A percentile compares a stretch with the other conserved stretches of the same genome.
Conservation (phyloP, 129 eudicot species). For the Centrapalus pauciflorus region DNA sequence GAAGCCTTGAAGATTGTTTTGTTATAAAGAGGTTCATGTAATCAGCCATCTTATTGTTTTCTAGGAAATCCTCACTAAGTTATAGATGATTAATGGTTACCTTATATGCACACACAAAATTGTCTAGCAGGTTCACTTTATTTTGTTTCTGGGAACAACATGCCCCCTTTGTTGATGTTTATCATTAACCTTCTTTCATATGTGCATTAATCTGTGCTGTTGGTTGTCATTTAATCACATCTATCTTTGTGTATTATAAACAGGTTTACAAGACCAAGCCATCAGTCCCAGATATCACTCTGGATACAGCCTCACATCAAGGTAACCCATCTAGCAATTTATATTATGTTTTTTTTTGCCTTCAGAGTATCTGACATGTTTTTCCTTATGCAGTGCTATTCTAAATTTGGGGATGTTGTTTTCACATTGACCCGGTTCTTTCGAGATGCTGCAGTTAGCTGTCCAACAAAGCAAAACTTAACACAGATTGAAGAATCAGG, state of each 20-base stretch:
- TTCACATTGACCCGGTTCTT: slow-evolving; percentile 82
- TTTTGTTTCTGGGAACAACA: too few species aligned
- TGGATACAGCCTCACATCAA: slow-evolving; percentile 96
- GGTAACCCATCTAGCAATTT: slow-evolving; percentile 32
- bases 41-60: not conserved
- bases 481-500: slow-evolving; percentile 43
- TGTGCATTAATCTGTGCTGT: not conserved
- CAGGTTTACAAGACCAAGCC: slow-evolving; percentile 64
- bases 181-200: not conserved
- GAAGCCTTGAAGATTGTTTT: slow-evolving; percentile 2
- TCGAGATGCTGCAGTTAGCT: slow-evolving; percentile 53
- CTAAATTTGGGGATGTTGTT: slow-evolving; percentile 90
- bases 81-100: not conserved
- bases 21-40: not conserved
- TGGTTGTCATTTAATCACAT: slow-evolving; percentile 5
- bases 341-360: not conserved
- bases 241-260: slow-evolving; percentile 12
- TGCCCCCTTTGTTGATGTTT: not conserved
- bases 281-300: slow-evolving; percentile 84
- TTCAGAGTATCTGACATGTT: slow-evolving; percentile 11
- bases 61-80: not conserved
- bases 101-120: too few species aligned
- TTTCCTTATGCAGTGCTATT: slow-evolving; percentile 59
- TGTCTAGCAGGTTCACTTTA: too few species aligned
- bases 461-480: slow-evolving; percentile 47